Conservation (phyloP, 805 yeast genomes). For the Yamadazyma insecticola region DNA sequence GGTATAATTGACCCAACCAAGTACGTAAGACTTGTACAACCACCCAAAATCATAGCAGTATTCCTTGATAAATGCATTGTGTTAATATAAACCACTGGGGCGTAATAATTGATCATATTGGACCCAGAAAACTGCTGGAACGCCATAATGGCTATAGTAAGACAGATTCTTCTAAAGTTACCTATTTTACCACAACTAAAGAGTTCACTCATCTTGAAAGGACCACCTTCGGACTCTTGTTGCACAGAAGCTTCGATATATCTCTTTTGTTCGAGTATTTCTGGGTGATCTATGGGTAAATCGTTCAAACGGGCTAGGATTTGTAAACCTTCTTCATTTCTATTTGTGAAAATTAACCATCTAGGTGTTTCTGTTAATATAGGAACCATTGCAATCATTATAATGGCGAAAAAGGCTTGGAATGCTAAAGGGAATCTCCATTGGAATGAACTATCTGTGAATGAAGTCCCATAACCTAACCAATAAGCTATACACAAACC, state of each 20-base stretch:
- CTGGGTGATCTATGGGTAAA: constrained; percentile 13
- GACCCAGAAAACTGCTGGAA: constrained; percentile 46
- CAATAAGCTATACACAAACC: constrained; percentile 74
- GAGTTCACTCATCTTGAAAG: constrained; percentile 20
- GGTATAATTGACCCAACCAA: constrained; percentile 38
- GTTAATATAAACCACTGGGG: constrained; percentile 34
- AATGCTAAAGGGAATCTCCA: constrained; percentile 70
- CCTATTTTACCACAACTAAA: constrained; percentile 36
- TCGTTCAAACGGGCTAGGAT: constrained; percentile 16
- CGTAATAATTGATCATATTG: constrained; percentile 39
- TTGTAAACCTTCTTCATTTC: constrained; percentile 18
- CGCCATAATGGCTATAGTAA: constrained; percentile 38
- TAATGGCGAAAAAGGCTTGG: too few species aligned
- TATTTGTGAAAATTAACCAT: constrained; percentile 26
- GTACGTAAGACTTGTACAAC: constrained; percentile 34
- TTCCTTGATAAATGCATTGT: constrained; percentile 39
- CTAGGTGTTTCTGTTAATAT: constrained; percentile 40
- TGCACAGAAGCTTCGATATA: constrained; percentile 19
- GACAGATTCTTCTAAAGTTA: constrained; percentile 40
- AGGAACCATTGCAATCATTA: constrained; percentile 45
- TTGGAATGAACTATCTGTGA: constrained; percentile 44
- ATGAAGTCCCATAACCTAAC: constrained; percentile 51
- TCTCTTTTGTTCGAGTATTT: constrained; percentile 14
- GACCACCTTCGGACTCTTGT: constrained; percentile 16
- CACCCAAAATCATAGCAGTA: constrained; percentile 38